A percentile compares a stretch with the other conserved stretches of the same genome.
These are phyloP conservation scores for Phytopythium montanum DNA, from an alignment of 352 stramenopile genomes.

Conservation along the genomic window DNA sequence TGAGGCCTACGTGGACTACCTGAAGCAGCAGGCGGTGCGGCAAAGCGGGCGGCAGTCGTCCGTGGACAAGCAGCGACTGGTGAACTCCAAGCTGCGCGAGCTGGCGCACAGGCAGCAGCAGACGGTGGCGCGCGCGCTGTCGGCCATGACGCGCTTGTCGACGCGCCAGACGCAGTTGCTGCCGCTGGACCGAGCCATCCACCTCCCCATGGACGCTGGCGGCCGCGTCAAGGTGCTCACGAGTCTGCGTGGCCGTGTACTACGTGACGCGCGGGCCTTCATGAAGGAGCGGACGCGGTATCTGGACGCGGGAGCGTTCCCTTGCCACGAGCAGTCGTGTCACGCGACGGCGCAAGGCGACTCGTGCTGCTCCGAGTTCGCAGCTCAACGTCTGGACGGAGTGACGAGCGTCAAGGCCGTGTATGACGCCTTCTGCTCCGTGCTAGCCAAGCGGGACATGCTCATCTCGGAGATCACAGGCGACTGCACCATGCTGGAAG, in stretches of 20 bases:
- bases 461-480: conserved; percentile 5
- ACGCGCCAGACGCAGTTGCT: conserved; percentile 11
- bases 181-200: conserved; percentile 22
- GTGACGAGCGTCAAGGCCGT: background rate
- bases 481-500: conserved; percentile 17
- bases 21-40: conserved; percentile 26
- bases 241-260: conserved; percentile 11
- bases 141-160: conserved; percentile 13
- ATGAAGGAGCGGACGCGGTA: conserved; percentile 22
- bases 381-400: background rate
- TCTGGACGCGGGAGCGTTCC: conserved; percentile 7
- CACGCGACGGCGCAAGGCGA: conserved; percentile 4
- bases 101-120: conserved; percentile 20
- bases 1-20: conserved; percentile 28
- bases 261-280: conserved; percentile 20
- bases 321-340: conserved; percentile 6
- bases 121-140: conserved; percentile 17
- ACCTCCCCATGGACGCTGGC: conserved; percentile 13
- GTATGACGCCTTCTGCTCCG: background rate
- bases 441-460: conserved; percentile 1
- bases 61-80: conserved; percentile 25
- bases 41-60: conserved; percentile 23
- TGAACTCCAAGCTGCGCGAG: conserved; percentile 24
- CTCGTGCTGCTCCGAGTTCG: conserved; percentile 1
- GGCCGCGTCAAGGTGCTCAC: conserved; percentile 13